These are phyloP conservation scores for Solanum habrochaites DNA, from an alignment of 257 asterid genomes.

Conservation along the genomic window DNA sequence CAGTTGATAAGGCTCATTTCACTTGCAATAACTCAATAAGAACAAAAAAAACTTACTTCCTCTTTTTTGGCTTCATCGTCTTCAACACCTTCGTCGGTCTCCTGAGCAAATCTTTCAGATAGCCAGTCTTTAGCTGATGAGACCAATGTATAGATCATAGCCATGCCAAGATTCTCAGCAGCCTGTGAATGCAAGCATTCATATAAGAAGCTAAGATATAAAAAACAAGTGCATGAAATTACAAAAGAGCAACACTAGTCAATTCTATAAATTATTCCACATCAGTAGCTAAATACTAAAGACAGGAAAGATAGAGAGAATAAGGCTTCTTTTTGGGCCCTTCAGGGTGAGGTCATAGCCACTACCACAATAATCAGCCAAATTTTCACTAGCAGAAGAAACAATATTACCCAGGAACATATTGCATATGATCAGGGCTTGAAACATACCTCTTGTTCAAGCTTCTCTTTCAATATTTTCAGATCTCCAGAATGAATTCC, in stretches of 20 bases:
- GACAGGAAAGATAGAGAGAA: background rate
- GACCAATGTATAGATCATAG: constrained; percentile 91
- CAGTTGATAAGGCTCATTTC: background rate
- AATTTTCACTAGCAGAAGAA: background rate
- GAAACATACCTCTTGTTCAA: constrained; percentile 60
- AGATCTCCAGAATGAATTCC: constrained; percentile 65
- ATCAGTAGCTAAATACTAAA: background rate
- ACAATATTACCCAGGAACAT: background rate
- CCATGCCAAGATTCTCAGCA: constrained; percentile 86
- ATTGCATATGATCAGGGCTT: background rate
- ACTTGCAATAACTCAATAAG: background rate
- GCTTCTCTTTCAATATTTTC: constrained; percentile 65
- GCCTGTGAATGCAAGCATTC: constrained; percentile 42
- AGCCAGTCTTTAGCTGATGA: constrained; percentile 96
- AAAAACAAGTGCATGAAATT: background rate
- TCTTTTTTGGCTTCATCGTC: constrained; percentile 64
- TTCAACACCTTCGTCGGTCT: constrained; percentile 32
- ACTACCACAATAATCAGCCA: background rate
- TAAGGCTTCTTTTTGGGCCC: background rate
- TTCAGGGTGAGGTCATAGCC: background rate
- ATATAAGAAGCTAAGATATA: background rate
- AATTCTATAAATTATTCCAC: background rate
- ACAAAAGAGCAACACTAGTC: background rate
- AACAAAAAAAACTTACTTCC: constrained; percentile 35
- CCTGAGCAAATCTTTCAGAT: constrained; percentile 74